Evolutionary conservation across 225 moss, liverwort and hornwort species (phyloP).

Genomic region (Anthoceros angustus): DNA sequence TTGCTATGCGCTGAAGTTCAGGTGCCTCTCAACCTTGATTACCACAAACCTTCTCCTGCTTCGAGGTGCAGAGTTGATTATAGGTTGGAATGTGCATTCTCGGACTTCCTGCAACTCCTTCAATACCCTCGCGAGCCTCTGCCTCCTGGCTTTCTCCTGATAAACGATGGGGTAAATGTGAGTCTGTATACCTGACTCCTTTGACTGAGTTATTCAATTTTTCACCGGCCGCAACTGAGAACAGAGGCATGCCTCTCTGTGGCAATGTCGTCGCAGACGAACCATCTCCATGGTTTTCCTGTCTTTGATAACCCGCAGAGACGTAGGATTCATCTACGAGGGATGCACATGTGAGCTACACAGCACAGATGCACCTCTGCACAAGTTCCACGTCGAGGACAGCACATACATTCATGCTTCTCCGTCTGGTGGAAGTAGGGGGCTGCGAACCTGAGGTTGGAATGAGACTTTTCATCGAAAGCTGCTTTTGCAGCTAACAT

Average conservation of each 20-base stretch:
- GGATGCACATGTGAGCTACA: neutral
- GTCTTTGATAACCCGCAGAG: neutral
- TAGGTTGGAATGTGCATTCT: conserved; percentile 85
- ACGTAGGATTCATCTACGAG: neutral
- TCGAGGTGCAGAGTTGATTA: conserved; percentile 36
- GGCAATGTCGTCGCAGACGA: neutral
- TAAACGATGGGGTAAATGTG: neutral
- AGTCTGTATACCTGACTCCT: neutral
- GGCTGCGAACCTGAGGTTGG: conserved; percentile 39
- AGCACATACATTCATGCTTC: neutral
- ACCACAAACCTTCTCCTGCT: conserved; percentile 46
- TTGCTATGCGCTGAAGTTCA: conserved; percentile 76
- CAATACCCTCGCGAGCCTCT: conserved; percentile 44
- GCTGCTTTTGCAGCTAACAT: conserved; percentile 15
- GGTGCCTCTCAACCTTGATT: conserved; percentile 67
- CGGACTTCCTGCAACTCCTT: conserved; percentile 65
- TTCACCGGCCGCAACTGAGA: neutral
- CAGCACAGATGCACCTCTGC: neutral
- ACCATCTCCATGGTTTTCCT: conserved; percentile 3
- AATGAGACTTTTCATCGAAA: conserved; percentile 55
- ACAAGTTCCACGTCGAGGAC: neutral
- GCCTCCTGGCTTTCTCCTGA: conserved; percentile 60
- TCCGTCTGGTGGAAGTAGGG: neutral
- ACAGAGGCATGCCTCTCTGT: conserved; percentile 6
- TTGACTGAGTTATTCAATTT: neutral